phyloP scores from a whole-genome alignment of 2,329 filamentous ascomycete species.

The Achaetomium macrosporum region DNA sequence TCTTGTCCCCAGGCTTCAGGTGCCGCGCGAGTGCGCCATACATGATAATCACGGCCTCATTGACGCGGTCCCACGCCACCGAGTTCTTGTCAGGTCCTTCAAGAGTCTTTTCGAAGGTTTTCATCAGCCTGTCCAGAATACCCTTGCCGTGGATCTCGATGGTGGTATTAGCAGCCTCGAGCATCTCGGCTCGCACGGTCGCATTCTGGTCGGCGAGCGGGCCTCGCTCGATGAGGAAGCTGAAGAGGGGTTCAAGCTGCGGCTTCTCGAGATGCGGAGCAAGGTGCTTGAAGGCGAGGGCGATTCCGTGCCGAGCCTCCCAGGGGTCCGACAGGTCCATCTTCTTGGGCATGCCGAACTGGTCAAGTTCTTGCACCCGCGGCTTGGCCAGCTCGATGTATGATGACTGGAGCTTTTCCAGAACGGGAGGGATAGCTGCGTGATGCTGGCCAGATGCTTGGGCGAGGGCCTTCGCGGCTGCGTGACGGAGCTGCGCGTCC shows the following conservation, averaged over 20 bases:
- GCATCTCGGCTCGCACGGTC: constrained; percentile 80
- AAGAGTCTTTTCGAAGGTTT: constrained; percentile 82
- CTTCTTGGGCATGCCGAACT: constrained; percentile 92
- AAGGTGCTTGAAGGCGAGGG: constrained; percentile 78
- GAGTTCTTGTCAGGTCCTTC: constrained; percentile 78
- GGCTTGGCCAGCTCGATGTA: constrained; percentile 80
- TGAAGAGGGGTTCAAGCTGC: constrained; percentile 70
- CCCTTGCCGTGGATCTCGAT: constrained; percentile 76
- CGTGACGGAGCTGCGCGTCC: constrained; percentile 75
- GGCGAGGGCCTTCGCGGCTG: constrained; percentile 75
- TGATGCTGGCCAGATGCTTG: constrained; percentile 61
- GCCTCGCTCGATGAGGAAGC: constrained; percentile 78
- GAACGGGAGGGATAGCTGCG: constrained; percentile 53
- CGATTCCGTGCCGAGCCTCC: constrained; percentile 86
- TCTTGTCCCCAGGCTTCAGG: constrained; percentile 74
- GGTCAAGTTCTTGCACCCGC: constrained; percentile 75
- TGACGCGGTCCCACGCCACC: constrained; percentile 79
- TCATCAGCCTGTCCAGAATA: constrained; percentile 85
- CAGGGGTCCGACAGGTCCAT: constrained; percentile 82
- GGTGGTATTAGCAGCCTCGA: constrained; percentile 77
- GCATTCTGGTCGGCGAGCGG: constrained; percentile 79
- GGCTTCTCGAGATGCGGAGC: constrained; percentile 61
- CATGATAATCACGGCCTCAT: constrained; percentile 95
- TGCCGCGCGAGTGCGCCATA: constrained; percentile 92
- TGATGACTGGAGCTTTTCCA: constrained; percentile 60